Evolutionary conservation across 371 early-diverging fungal species (phyloP), one percentile per base, ranked within the genome.

Genomic region (Mucor racemosus): DNA sequence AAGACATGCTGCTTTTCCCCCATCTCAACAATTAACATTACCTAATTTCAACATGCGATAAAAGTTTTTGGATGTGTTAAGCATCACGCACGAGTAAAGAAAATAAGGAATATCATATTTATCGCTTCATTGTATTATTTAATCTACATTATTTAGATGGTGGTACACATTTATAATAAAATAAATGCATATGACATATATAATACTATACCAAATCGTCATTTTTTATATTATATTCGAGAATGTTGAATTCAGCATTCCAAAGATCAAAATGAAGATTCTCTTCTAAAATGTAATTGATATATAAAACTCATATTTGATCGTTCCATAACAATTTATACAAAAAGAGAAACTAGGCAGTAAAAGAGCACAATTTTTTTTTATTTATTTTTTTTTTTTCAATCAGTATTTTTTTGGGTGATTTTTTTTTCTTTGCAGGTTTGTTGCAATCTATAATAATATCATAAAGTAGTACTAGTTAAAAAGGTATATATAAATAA

Each of bases 161-260:
- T 26, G 0, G 50, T 21, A 50, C 50, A 50, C 50, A 50, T 1
- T 48, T 21, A 48, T 19, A 19, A 10, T 21, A 19, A 26, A 50
- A 50, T 26, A 50, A 50, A 50, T 50, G 50, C 50, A 50, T 44
- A 44, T 44, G 44, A 44, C 44, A 44, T 44, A 17, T 44, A 44
- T 38, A 38, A 38, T 38, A 38, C 11, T 38, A 38, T 38, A 38
- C 38, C 1, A 9, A 38, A 3, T 26, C 26, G 44, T 44, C 11
- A 50, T 50, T 50, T 50, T 19, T 50, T 26, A 17, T 26, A 19
- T 50, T 26, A 26, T 50, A 50, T 50, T 50, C 50, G 50, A 50
- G 50, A 50, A 50, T 50, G 50, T 50, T 50, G 8, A 50, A 50
- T 50, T 21, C 50, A 50, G 50, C 50, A 50, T 50, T 50, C 50